Conservation (phyloP, 768 basidiomycete genomes). For the Suillus tomentosus region DNA sequence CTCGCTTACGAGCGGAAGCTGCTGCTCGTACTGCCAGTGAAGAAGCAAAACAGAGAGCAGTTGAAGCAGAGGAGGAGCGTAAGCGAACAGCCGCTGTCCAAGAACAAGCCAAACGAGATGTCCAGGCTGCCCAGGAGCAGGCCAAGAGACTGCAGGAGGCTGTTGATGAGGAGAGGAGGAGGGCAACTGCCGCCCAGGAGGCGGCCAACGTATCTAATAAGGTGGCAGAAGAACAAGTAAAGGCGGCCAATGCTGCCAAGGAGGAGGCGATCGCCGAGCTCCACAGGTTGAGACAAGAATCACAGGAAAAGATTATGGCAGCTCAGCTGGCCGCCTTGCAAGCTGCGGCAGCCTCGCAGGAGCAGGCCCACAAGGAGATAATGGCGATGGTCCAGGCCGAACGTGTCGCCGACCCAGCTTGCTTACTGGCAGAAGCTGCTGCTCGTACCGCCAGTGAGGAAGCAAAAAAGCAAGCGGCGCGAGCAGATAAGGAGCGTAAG, state of each 20-base stretch:
- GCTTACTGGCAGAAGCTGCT: too few species aligned
- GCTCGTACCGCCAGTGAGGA: neutral
- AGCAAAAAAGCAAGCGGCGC: neutral
- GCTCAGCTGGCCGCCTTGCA: neutral
- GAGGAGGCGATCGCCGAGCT: too few species aligned
- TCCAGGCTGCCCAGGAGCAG: slow-evolving; percentile 7
- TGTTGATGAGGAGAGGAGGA: slow-evolving; percentile 22
- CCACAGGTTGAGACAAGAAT: too few species aligned
- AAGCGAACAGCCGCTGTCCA: slow-evolving; percentile 13
- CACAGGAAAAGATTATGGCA: too few species aligned
- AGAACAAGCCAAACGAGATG: slow-evolving; percentile 14
- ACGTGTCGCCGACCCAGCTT: neutral
- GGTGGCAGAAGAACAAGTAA: too few species aligned
- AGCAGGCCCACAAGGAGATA: too few species aligned
- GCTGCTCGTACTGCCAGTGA: neutral
- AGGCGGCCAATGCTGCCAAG: neutral
- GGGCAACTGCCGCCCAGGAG: slow-evolving; percentile 18
- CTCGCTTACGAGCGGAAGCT: slow-evolving; percentile 12
- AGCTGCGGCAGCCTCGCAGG: slow-evolving; percentile 14
- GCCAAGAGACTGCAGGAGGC: slow-evolving; percentile 1
- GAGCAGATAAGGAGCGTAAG: slow-evolving; percentile 17
- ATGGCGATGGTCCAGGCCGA: slow-evolving; percentile 11
- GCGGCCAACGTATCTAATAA: too few species aligned
- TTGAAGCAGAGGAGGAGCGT: slow-evolving; percentile 15
- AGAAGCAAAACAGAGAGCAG: neutral